Evolutionary conservation across 139 green algal species (phyloP), one percentile per base, ranked within the genome.

Genomic region (Coelastrella sp.): DNA sequence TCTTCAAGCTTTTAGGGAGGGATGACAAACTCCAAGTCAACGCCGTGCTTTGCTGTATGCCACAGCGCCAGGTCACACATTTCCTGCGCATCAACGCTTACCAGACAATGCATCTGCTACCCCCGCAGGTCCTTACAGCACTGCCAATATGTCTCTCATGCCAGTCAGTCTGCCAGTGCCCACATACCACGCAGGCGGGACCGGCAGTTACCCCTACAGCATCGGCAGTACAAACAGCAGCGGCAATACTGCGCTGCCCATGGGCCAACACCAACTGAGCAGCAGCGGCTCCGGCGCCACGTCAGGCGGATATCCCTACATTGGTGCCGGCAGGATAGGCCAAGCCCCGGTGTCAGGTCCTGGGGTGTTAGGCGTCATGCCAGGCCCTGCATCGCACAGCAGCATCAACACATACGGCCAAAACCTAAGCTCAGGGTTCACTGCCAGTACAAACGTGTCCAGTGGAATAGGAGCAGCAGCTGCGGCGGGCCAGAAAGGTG

Each of bases 401-500:
- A 76, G 68, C 68, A 76, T 22, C 7, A 17, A 17, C 4, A 76
- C 68, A 14, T 76, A 32, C 22, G 68, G 68, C 10, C 61, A 13
- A 10, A 71, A 71, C 61, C 11, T 19, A 20, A 80, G 11, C 7
- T 80, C 74, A 80, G 74, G 74, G 7, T 59, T 80, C 2, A 19
- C n/a, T 8, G 6, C 57, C 23, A 80, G 74, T 23, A 59, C 23
- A 57, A 80, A 80, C 19, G 13, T 58, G 11, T 17, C 22, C 57
- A 80, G 74, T 23, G 7, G 23, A 7, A 13, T 58, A 3, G 22
- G 22, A 58, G 22, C 74, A 59, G 74, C 74, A 32, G 80, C 64
- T 13, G 71, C 71, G 19, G 80, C 64, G n/a, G 65, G 82, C 5
- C 82, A 68, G 64, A 68, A 87, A 56, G 82, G 60, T 3, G 82